phyloP scores from a whole-genome alignment of 306 rosid species.

The Quercus gilva region DNA sequence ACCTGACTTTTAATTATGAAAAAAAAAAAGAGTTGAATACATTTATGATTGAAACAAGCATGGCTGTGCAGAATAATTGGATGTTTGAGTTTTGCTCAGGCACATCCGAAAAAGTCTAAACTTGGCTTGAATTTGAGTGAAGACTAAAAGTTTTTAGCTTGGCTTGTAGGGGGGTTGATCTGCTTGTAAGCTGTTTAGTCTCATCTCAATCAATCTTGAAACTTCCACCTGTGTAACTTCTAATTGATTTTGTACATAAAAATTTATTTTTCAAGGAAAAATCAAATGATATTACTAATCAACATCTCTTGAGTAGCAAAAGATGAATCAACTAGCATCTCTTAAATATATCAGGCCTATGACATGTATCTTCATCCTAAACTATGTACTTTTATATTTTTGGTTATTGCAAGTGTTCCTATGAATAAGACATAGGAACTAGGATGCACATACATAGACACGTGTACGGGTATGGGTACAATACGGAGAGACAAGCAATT shows the following conservation, averaged over 20 bases:
- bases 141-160: neutral
- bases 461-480: no score
- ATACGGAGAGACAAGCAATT: no score
- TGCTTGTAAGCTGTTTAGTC: no score
- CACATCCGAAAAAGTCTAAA: neutral
- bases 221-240: neutral
- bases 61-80: neutral
- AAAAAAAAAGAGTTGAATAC: neutral
- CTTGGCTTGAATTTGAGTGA: neutral
- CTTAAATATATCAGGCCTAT: neutral
- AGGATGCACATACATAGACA: no score
- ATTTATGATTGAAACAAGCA: neutral
- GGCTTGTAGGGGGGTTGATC: neutral
- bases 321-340: neutral
- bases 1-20: no score
- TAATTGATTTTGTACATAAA: neutral
- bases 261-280: neutral
- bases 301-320: neutral
- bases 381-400: neutral
- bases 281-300: neutral
- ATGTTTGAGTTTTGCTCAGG: neutral
- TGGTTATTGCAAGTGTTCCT: neutral
- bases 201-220: no score
- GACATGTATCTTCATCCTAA: neutral
- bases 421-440: neutral